Evolutionary conservation across 306 rosid genomes (phyloP), one percentile per base, ranked within the genome.

Genomic region (Cicer chorassanicum): DNA sequence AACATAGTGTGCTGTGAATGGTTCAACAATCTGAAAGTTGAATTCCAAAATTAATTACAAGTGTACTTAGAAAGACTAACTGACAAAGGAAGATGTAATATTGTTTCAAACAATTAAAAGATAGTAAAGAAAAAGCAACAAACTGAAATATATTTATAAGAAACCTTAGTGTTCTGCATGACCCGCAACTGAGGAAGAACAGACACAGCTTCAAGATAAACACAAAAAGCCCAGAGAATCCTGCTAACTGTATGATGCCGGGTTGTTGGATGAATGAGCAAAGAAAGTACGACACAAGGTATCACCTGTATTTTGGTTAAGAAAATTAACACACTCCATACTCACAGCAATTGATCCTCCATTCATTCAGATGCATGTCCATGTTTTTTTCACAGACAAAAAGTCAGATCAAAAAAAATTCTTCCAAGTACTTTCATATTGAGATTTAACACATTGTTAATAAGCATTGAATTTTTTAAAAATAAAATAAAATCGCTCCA

Each of bases 151-250:
- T 61, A 53, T 75, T 50, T 59, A 21, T 11, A 65, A 4, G 62
- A 73, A 66, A 88, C 96, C 92, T 91, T 87, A 21, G 92, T 77
- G 64, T 88, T 91, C 81, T 91, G 92, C 93, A 91, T 91, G 84
- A 89, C 87, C 13, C 89, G 87, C 46, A 91, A 79, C 79, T 89
- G 92, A 66, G 97, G 97, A 24, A 91, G 87, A 15, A 91, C 93
- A 13, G 93, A 91, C 12, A 89, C 88, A 59, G 97, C 93, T 87
- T 91, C 97, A 70, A 91, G 93, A 82, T 89, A 91, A 79, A 91
- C 97, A 83, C 93, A 91, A 73, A 91, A 88, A 19, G 92, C 90
- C 96, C 96, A 88, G 53, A 80, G 73, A 80, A 88, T 84, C 83
- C 91, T 81, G 81, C 87, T 91, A 11, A 88, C 2, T 8, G 67